Conservation (phyloP, 495 filamentous ascomycete species). For the Ramalina intermedia region DNA sequence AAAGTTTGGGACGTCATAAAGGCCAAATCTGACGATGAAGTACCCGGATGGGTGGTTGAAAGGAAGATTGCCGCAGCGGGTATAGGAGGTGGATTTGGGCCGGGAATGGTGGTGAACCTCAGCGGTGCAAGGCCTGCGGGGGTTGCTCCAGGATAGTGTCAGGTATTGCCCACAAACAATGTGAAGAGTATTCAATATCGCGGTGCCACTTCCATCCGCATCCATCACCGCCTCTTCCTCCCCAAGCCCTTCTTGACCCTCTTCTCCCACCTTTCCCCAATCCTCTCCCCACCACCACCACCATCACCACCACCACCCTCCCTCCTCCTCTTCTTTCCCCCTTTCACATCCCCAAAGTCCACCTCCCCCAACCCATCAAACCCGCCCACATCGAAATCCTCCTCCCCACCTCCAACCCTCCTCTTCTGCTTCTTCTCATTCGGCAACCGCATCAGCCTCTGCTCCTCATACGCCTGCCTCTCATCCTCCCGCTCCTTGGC, state of each 20-base stretch:
- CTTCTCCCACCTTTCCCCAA: slow-evolving; percentile 61
- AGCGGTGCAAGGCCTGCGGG: slow-evolving; percentile 39
- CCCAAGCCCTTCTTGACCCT: slow-evolving; percentile 11
- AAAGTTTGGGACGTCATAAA: slow-evolving; percentile 44
- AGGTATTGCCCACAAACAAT: background rate
- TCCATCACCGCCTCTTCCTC: slow-evolving; percentile 1
- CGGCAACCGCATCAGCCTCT: slow-evolving; percentile 71
- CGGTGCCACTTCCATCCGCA: background rate
- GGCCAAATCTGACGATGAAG: slow-evolving; percentile 27
- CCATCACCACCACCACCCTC: slow-evolving; percentile 39
- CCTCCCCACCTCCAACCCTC: slow-evolving; percentile 34
- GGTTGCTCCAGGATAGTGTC: slow-evolving; percentile 5
- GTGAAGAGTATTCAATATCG: background rate
- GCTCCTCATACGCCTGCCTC: slow-evolving; percentile 66
- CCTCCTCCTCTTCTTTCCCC: slow-evolving; percentile 64
- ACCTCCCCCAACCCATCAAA: slow-evolving; percentile 58
- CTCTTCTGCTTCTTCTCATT: slow-evolving; percentile 66
- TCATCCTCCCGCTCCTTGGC: slow-evolving; percentile 60
- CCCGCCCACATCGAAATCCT: slow-evolving; percentile 34
- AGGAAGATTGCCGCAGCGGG: slow-evolving; percentile 9
- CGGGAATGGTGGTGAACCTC: slow-evolving; percentile 37
- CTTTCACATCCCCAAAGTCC: slow-evolving; percentile 44
- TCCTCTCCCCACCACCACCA: slow-evolving; percentile 47
- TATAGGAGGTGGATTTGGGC: slow-evolving; percentile 19
- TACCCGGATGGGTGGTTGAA: slow-evolving; percentile 43